Base-by-base conservation (phyloP, 805 yeast species). In the Starmera dryadoides region DNA sequence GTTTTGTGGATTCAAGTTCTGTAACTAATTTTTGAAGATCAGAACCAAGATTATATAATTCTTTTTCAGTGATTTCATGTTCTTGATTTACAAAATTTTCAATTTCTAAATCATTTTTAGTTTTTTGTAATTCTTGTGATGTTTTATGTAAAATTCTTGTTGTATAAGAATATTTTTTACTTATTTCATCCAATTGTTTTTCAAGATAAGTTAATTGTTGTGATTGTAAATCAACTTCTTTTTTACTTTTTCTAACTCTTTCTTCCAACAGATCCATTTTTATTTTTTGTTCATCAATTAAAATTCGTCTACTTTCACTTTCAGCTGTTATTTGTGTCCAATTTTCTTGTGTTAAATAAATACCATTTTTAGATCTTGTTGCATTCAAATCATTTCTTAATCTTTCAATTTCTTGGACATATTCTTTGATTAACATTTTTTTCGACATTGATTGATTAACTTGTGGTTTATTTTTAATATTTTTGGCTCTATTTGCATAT, bases 401-500 rank as follows among this genome's bases (percentile, higher is more conserved):
- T 44, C 73, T 54, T 61, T 75, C 71, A 59, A 75, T 68, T 62
- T 82, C 73, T 47, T 68, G 52, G 53, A 73, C 63, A 59, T 71
- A 67, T 53, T 81, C 75, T 51, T 69, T 56, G 51, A 81, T 56
- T 50, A 75, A 47, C 55, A 74, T 49, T 59, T 75, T 68, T 60
- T 83, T 75, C 50, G 86, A 55, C 73, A 86, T 58, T 31, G 71
- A 65, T 39, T 73, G 77, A 39, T 75, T 75, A 4, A 74, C 63
- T 63, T 86, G 84, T 3, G 83, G 83, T 40, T 71, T 75, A 52
- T 79, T 80, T 50, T 73, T 75, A 45, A 86, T 84, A 37, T 75
- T 80, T 48, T 84, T 83, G 1, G 95, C 95, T 37, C 88, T 73
- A 38, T 79, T 76, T 1, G 95, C 95, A 55, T 86, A 86, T 47